Conservation (phyloP, 441 rosid genomes). For the Melastoma candidum region DNA sequence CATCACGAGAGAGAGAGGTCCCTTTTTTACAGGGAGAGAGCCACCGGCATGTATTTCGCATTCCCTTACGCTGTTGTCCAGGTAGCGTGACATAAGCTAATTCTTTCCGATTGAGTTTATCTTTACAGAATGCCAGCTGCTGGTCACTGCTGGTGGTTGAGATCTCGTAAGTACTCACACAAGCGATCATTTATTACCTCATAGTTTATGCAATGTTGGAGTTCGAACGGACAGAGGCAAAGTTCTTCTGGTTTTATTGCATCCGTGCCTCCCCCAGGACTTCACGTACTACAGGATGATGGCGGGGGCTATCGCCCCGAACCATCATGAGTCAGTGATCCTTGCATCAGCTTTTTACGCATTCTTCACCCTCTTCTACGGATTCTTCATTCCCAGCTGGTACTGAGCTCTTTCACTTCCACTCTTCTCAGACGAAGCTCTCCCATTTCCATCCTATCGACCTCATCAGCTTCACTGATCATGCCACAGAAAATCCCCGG, state of each 20-base stretch:
- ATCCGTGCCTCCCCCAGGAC: background rate
- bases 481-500: slow-evolving; percentile 59
- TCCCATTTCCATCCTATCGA: background rate
- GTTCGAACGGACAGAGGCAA: slow-evolving; percentile 1
- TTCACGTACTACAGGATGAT: slow-evolving; percentile 7
- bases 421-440: background rate
- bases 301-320: background rate
- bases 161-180: slow-evolving; percentile 1
- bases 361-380: slow-evolving; percentile 1
- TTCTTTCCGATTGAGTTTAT: too few relatives aligned
- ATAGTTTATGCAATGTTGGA: slow-evolving; percentile 5
- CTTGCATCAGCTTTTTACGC: background rate
- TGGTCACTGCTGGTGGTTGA: background rate
- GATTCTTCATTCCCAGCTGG: background rate
- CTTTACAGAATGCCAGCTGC: too few relatives aligned
- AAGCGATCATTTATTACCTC: background rate
- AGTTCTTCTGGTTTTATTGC: slow-evolving; percentile 2
- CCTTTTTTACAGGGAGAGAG: slow-evolving; percentile 82
- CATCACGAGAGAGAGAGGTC: slow-evolving; percentile 69
- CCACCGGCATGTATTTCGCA: slow-evolving; percentile 91
- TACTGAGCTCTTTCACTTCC: background rate
- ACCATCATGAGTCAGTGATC: background rate
- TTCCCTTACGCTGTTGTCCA: slow-evolving; percentile 89
- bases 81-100: slow-evolving; percentile 21
- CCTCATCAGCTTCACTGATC: fast-evolving